phyloP scores from a whole-genome alignment of 2,329 filamentous ascomycete genomes.

The Fusarium sp. region DNA sequence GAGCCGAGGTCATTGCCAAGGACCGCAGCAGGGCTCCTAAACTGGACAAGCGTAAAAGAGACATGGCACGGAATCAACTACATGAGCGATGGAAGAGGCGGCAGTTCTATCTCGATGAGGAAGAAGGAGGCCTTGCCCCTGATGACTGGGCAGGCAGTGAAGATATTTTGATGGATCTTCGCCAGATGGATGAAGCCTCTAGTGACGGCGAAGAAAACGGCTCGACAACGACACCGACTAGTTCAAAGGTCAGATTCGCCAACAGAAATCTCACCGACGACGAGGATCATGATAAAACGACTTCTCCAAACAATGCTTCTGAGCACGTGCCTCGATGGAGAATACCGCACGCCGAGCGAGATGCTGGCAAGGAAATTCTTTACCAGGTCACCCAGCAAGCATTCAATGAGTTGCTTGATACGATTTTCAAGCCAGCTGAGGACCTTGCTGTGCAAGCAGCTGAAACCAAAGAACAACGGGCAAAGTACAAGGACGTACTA shows the following conservation, averaged over 20 bases:
- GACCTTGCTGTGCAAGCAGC: conserved; percentile 76
- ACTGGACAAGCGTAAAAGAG: conserved; percentile 52
- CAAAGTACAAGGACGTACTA: conserved; percentile 62
- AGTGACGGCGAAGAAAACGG: conserved; percentile 51
- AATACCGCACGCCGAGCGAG: conserved; percentile 80
- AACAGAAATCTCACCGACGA: conserved; percentile 77
- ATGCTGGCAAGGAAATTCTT: conserved; percentile 86
- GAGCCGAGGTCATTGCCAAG: conserved; percentile 49
- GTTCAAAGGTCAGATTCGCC: conserved; percentile 81
- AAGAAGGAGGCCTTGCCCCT: conserved; percentile 77
- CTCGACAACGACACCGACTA: conserved; percentile 73
- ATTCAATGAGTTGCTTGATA: conserved; percentile 90
- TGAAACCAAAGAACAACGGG: conserved; percentile 68
- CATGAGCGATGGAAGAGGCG: conserved; percentile 80
- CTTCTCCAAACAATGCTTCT: conserved; percentile 75
- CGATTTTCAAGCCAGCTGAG: conserved; percentile 84
- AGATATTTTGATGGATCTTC: conserved; percentile 59
- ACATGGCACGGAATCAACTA: conserved; percentile 62
- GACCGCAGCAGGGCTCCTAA: conserved; percentile 50
- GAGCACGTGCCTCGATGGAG: conserved; percentile 83
- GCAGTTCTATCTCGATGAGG: conserved; percentile 85
- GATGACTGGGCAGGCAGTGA: conserved; percentile 70
- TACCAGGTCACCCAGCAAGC: conserved; percentile 91
- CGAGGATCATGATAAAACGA: conserved; percentile 74
- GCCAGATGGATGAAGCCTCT: conserved; percentile 52